These are phyloP conservation scores for Nicotiana paniculata DNA, from an alignment of 257 asterid species.

Conservation along the genomic window DNA sequence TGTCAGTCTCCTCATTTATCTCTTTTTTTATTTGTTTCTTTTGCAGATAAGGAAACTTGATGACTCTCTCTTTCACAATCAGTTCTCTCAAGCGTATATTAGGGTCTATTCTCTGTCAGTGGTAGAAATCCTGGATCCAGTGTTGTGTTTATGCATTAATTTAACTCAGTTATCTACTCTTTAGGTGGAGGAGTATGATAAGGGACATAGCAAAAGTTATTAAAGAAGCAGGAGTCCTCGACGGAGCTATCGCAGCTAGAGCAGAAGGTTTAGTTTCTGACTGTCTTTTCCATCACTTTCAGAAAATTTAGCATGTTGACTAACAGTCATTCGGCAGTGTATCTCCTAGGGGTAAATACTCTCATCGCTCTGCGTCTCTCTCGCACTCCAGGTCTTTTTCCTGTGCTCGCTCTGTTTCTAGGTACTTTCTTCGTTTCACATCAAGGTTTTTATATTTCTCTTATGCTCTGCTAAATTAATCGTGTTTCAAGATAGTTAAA, in stretches of 20 bases:
- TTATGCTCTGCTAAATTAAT: not conserved
- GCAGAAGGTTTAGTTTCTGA: slow-evolving; percentile 35
- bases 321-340: slow-evolving; percentile 23
- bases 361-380: slow-evolving; percentile 32
- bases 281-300: not conserved
- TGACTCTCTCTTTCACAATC: slow-evolving; percentile 74
- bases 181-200: slow-evolving; percentile 67
- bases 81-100: slow-evolving; percentile 56
- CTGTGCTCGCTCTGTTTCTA: slow-evolving; percentile 38
- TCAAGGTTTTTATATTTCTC: not conserved
- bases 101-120: slow-evolving; percentile 35
- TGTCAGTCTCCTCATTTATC: not conserved
- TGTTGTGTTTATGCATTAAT: slow-evolving; percentile 4
- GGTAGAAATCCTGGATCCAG: slow-evolving; percentile 2
- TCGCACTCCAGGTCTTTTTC: slow-evolving; percentile 54
- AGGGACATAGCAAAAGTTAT: slow-evolving; percentile 38
- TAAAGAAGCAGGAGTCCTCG: slow-evolving; percentile 64
- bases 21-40: not conserved
- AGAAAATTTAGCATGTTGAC: not conserved
- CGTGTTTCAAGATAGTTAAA: not conserved
- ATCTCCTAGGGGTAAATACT: slow-evolving; percentile 38
- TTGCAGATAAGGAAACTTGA: slow-evolving; percentile 77
- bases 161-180: not conserved
- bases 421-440: slow-evolving; percentile 23
- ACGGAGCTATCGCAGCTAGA: slow-evolving; percentile 43